Evolutionary conservation across 768 basidiomycete genomes (phyloP).

Genomic region (Peribolospora baueri): DNA sequence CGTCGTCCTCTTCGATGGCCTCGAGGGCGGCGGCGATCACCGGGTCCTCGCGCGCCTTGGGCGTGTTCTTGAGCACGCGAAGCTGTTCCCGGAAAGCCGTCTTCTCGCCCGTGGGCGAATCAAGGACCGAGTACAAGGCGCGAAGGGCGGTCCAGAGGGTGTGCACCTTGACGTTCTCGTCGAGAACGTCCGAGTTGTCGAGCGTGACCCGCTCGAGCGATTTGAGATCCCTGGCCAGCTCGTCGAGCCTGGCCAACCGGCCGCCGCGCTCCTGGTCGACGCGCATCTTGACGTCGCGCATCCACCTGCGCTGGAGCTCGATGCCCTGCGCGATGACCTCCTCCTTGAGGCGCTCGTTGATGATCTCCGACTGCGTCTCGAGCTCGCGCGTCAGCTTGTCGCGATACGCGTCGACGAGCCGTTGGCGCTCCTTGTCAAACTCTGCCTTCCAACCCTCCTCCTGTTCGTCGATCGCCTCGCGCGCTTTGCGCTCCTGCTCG

Average conservation of each 20-base stretch:
- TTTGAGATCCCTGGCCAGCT: constrained; percentile 69
- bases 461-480: constrained; percentile 61
- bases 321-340: constrained; percentile 92
- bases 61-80: constrained; percentile 46
- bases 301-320: constrained; percentile 89
- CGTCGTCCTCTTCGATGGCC: constrained; percentile 19
- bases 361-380: constrained; percentile 64
- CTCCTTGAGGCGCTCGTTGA: constrained; percentile 80
- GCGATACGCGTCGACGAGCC: constrained; percentile 51
- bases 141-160: constrained; percentile 81
- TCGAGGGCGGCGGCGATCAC: constrained; percentile 50
- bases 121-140: constrained; percentile 28
- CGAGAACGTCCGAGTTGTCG: constrained; percentile 51
- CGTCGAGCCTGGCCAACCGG: constrained; percentile 78
- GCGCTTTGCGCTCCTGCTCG: constrained; percentile 59
- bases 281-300: constrained; percentile 79
- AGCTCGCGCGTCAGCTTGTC: constrained; percentile 68
- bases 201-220: constrained; percentile 72
- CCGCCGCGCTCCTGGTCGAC: constrained; percentile 94
- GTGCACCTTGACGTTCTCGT: constrained; percentile 79
- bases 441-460: constrained; percentile 63
- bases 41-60: constrained; percentile 16
- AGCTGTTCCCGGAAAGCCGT: constrained; percentile 78
- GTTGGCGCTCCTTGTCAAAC: constrained; percentile 50
- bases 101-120: constrained; percentile 33